Evolutionary conservation across 345 rosid genomes (phyloP).

Genomic region (Microcos paniculata): DNA sequence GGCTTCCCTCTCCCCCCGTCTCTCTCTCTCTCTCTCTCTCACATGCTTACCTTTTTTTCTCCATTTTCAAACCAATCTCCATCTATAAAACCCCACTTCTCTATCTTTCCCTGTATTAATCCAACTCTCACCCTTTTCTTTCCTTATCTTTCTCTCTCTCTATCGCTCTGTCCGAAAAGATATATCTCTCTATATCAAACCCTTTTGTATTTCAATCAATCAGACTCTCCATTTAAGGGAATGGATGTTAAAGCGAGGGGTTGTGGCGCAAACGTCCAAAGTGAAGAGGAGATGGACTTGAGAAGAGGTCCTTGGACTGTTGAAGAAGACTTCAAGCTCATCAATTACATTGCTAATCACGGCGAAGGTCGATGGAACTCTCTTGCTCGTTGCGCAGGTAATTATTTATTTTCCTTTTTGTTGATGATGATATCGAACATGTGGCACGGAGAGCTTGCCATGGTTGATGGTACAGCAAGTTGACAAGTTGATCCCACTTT

Average conservation of each 20-base stretch:
- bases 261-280: slow-evolving; percentile 27
- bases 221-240: slow-evolving; percentile 30
- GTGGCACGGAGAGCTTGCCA: slow-evolving; percentile 15
- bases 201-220: slow-evolving; percentile 25
- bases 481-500: slow-evolving; percentile 30
- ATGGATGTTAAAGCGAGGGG: slow-evolving; percentile 52
- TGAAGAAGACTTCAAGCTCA: slow-evolving; percentile 85
- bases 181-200: slow-evolving; percentile 18
- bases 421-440: background rate
- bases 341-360: slow-evolving; percentile 72
- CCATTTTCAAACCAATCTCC: slow-evolving; percentile 30
- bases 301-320: slow-evolving; percentile 92
- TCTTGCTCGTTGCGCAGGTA: slow-evolving; percentile 86
- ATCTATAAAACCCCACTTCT: slow-evolving; percentile 44
- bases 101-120: slow-evolving; percentile 43
- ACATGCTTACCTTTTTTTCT: slow-evolving; percentile 19
- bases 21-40: slow-evolving; percentile 7
- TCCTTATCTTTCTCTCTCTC: slow-evolving; percentile 24
- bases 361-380: slow-evolving; percentile 98
- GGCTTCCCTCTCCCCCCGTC: slow-evolving; percentile 25
- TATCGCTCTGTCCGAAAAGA: slow-evolving; percentile 24
- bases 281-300: slow-evolving; percentile 58
- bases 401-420: background rate
- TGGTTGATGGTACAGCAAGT: slow-evolving; percentile 28
- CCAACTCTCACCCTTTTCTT: slow-evolving; percentile 35